phyloP scores from a whole-genome alignment of 2,329 filamentous ascomycete species.

The Thelonectria olida region DNA sequence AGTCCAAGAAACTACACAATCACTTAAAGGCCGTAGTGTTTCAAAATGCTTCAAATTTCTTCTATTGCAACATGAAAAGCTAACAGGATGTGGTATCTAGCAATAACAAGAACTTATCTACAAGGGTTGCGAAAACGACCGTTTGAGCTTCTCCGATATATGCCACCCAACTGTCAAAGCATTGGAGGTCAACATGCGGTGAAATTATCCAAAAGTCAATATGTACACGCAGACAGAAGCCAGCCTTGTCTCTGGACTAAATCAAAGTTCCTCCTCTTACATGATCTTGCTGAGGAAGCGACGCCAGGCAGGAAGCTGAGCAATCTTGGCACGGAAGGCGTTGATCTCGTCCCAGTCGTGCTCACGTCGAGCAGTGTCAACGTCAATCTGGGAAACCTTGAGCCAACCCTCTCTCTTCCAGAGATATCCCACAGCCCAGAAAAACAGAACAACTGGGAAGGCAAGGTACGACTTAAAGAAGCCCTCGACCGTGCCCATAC shows the following conservation, averaged over 20 bases:
- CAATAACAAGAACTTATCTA: too few species aligned
- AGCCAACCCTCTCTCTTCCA: constrained; percentile 75
- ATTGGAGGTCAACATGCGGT: background rate
- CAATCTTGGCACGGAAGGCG: constrained; percentile 59
- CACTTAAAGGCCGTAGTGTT: background rate
- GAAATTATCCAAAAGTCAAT: background rate
- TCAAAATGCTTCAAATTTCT: background rate
- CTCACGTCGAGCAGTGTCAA: constrained; percentile 72
- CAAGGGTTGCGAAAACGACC: background rate
- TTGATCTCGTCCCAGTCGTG: constrained; percentile 73
- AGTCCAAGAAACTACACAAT: background rate
- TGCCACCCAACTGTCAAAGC: background rate
- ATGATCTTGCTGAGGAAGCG: constrained; percentile 50
- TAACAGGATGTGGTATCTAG: constrained; percentile 1
- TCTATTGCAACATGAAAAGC: background rate
- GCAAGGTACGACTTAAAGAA: constrained; percentile 68
- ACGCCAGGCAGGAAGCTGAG: constrained; percentile 62
- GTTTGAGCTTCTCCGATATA: background rate
- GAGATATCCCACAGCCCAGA: constrained; percentile 66
- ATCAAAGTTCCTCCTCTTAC: constrained; percentile 32
- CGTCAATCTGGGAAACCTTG: constrained; percentile 68
- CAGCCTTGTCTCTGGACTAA: background rate
- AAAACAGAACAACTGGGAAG: constrained; percentile 62
- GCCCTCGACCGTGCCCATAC: constrained; percentile 53
- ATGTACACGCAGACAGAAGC: background rate